phyloP scores from a whole-genome alignment of 2,329 filamentous ascomycete species.

The Orbilia javanica region DNA sequence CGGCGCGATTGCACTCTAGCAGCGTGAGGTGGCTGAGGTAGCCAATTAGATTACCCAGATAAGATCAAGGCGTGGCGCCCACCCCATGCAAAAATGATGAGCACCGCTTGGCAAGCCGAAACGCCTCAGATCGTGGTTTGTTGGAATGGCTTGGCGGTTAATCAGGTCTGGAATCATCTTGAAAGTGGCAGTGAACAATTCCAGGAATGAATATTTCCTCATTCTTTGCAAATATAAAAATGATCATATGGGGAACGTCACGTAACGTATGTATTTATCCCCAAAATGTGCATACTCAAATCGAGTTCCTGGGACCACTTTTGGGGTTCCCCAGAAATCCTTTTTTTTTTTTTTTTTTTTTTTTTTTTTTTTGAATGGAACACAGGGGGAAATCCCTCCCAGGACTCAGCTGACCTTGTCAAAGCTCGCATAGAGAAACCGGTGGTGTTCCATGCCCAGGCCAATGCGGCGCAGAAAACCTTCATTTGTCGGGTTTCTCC shows the following conservation, averaged over 20 bases:
- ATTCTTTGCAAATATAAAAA: neutral
- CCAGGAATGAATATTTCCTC: constrained; percentile 7
- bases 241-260: constrained; percentile 14
- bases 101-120: constrained; percentile 48
- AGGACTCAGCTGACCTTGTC: constrained; percentile 51
- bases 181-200: neutral
- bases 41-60: constrained; percentile 49
- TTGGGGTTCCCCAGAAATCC: constrained; percentile 16
- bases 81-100: constrained; percentile 19
- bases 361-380: too few relatives aligned
- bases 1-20: constrained; percentile 56
- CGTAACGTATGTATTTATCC: neutral
- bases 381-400: constrained; percentile 38
- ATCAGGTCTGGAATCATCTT: constrained; percentile 11
- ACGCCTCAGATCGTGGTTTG: constrained; percentile 47
- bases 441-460: constrained; percentile 26
- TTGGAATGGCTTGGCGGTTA: constrained; percentile 46
- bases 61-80: constrained; percentile 57
- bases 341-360: too few relatives aligned
- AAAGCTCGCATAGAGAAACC: constrained; percentile 50
- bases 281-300: constrained; percentile 10
- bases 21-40: constrained; percentile 49
- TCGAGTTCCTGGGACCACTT: constrained; percentile 22
- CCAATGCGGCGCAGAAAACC: constrained; percentile 17
- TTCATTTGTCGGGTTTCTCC: constrained; percentile 26